Evolutionary conservation across 768 basidiomycete species (phyloP).

Genomic region (Suillus paluster): DNA sequence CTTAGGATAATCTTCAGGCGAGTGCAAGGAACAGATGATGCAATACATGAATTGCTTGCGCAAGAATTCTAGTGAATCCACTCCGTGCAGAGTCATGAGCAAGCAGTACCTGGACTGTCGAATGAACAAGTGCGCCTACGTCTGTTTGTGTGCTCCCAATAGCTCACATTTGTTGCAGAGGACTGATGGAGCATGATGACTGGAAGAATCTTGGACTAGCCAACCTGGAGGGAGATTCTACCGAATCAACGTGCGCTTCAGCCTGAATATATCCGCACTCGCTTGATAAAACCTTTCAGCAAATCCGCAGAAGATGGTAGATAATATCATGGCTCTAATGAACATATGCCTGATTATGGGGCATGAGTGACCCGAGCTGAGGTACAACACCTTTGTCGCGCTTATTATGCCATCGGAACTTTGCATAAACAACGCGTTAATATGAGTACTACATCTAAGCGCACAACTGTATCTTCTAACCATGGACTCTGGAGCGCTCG

Average conservation of each 20-base stretch:
- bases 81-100: slow-evolving; percentile 73
- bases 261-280: background rate
- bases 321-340: background rate
- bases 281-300: background rate
- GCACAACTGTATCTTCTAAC: background rate
- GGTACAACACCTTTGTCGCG: background rate
- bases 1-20: slow-evolving; percentile 54
- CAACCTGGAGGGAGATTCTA: slow-evolving; percentile 43
- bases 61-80: slow-evolving; percentile 71
- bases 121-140: slow-evolving; percentile 75
- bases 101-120: slow-evolving; percentile 85
- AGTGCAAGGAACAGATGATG: slow-evolving; percentile 86
- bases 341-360: background rate
- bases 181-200: slow-evolving; percentile 87
- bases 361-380: background rate
- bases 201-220: slow-evolving; percentile 85
- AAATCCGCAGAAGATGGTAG: background rate
- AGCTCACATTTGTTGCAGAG: slow-evolving; percentile 46
- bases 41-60: slow-evolving; percentile 80
- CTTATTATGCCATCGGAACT: background rate
- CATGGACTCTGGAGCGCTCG: background rate
- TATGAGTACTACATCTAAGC: background rate
- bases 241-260: background rate
- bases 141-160: background rate
- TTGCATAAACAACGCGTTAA: background rate